phyloP scores from a whole-genome alignment of 2,329 filamentous ascomycete species.

The Aaosphaeria arxii region DNA sequence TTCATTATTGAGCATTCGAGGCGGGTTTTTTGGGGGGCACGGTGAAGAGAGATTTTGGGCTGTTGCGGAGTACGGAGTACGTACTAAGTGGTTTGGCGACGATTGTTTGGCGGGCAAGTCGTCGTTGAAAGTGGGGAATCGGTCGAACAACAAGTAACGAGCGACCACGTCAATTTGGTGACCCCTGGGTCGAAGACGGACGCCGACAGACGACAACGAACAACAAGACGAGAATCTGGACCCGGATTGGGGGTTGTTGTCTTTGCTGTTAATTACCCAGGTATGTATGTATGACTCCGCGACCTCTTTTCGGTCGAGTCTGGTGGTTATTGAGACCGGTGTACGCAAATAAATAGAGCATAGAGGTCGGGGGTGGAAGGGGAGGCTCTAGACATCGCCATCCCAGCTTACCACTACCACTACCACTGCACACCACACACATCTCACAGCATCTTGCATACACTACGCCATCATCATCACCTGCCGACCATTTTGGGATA shows the following conservation, averaged over 20 bases:
- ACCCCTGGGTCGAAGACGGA: neutral
- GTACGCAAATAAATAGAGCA: slow-evolving; percentile 16
- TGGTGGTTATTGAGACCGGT: slow-evolving; percentile 4
- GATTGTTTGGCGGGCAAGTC: neutral
- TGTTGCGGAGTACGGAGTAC: neutral
- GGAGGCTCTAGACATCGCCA: neutral
- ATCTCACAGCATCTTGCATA: no score
- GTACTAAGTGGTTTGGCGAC: slow-evolving; percentile 8
- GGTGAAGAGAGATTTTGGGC: neutral
- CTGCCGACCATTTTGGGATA: no score
- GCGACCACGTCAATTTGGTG: slow-evolving; percentile 3
- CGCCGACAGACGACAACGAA: neutral
- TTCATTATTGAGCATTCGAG: no score
- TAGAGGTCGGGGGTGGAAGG: neutral
- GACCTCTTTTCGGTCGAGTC: no score
- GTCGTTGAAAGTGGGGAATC: neutral
- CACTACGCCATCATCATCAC: no score
- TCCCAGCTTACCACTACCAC: no score
- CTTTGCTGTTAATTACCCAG: no score
- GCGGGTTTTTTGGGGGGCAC: neutral
- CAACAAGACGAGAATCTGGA: slow-evolving; percentile 3
- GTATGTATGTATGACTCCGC: neutral
- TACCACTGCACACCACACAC: no score
- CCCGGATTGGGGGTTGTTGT: slow-evolving; percentile 4
- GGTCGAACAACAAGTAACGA: slow-evolving; percentile 7